These are phyloP conservation scores for Colletotrichum sp. DNA, from an alignment of 2,329 filamentous ascomycete genomes.

Conservation along the genomic window DNA sequence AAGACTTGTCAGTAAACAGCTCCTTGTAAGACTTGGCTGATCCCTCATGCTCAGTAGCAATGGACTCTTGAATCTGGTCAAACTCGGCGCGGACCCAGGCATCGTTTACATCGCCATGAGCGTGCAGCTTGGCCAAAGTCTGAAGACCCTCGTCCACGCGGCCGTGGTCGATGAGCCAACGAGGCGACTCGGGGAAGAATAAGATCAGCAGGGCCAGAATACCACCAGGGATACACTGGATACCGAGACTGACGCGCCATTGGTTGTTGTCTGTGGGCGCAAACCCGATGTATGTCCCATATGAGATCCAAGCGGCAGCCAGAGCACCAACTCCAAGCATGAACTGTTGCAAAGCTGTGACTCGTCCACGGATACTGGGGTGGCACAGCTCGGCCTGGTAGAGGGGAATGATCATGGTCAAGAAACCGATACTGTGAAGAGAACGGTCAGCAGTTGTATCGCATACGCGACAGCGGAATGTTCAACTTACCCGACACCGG, in stretches of 20 bases:
- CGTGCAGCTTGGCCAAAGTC: conserved; percentile 72
- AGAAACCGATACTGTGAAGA: conserved; percentile 45
- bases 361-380: conserved; percentile 75
- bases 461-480: not conserved
- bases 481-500: conserved; percentile 57
- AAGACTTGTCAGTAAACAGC: conserved; percentile 65
- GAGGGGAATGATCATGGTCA: conserved; percentile 52
- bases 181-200: conserved; percentile 72
- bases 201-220: conserved; percentile 68
- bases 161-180: conserved; percentile 78
- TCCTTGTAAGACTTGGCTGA: conserved; percentile 74
- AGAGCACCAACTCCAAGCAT: conserved; percentile 81
- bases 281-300: conserved; percentile 46
- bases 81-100: conserved; percentile 75
- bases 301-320: conserved; percentile 75
- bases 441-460: not conserved
- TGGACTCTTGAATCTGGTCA: conserved; percentile 69
- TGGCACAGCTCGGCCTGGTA: conserved; percentile 84
- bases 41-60: conserved; percentile 69
- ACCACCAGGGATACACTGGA: conserved; percentile 73
- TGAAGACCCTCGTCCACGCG: conserved; percentile 66
- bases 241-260: conserved; percentile 55
- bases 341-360: conserved; percentile 80
- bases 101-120: conserved; percentile 69
- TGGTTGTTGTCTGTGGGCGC: conserved; percentile 30